phyloP scores from a whole-genome alignment of 2,329 filamentous ascomycete genomes.

The Penicillium sp. region DNA sequence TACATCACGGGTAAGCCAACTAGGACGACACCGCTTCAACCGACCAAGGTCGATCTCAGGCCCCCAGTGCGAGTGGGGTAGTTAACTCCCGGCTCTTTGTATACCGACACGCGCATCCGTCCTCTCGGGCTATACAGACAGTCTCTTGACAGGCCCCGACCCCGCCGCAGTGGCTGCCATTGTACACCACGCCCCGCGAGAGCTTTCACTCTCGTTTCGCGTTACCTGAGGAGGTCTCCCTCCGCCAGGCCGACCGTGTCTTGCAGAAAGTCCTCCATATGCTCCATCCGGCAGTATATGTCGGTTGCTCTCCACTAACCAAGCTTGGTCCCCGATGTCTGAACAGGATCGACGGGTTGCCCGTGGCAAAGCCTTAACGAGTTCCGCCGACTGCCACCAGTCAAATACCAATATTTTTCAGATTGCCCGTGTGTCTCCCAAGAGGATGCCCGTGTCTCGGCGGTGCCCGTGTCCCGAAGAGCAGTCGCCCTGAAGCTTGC shows the following conservation, averaged over 20 bases:
- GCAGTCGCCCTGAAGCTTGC: not conserved
- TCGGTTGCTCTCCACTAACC: constrained; percentile 11
- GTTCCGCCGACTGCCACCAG: not conserved
- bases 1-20: too few relatives aligned
- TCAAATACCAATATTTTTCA: constrained; percentile 1
- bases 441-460: constrained; percentile 12
- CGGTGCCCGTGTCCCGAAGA: constrained; percentile 6
- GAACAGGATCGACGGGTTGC: constrained; percentile 1
- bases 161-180: constrained; percentile 9
- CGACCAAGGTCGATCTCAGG: too few relatives aligned
- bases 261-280: constrained; percentile 10
- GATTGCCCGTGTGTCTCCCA: constrained; percentile 6
- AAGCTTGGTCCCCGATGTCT: constrained; percentile 8
- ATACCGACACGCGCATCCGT: too few relatives aligned
- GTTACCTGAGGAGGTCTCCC: not conserved
- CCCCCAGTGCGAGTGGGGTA: too few relatives aligned
- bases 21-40: too few relatives aligned
- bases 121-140: not conserved
- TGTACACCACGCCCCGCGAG: constrained; percentile 7
- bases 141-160: not conserved
- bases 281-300: constrained; percentile 7
- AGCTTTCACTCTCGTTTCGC: constrained; percentile 4
- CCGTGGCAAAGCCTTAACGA: constrained; percentile 9
- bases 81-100: too few relatives aligned
- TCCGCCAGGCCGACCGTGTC: constrained; percentile 6